phyloP scores from a whole-genome alignment of 257 asterid species.

The Avicennia marina region DNA sequence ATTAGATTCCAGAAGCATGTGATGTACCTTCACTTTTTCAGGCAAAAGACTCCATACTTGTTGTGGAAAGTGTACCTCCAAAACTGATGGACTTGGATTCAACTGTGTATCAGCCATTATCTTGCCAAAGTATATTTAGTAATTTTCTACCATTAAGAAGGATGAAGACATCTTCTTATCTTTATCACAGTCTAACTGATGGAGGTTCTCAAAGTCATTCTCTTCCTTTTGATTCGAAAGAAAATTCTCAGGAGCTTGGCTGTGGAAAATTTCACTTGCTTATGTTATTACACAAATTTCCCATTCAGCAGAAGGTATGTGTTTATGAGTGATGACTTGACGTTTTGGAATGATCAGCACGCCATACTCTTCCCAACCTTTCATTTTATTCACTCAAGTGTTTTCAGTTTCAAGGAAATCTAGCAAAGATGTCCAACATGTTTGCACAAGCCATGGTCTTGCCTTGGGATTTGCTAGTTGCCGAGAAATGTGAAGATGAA shows the following conservation, averaged over 20 bases:
- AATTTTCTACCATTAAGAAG: slow-evolving; percentile 31
- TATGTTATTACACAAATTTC: slow-evolving; percentile 73
- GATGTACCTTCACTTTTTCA: slow-evolving; percentile 26
- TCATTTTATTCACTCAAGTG: slow-evolving; percentile 11
- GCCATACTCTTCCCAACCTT: slow-evolving; percentile 4
- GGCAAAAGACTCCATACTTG: slow-evolving; percentile 52
- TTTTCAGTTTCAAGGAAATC: slow-evolving; percentile 52
- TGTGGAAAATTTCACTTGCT: slow-evolving; percentile 68
- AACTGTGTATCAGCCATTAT: slow-evolving; percentile 38
- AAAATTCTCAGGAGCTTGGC: slow-evolving; percentile 37
- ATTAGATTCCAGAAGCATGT: not conserved
- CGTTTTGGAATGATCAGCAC: slow-evolving; percentile 7
- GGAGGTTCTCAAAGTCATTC: slow-evolving; percentile 32
- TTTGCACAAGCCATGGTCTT: slow-evolving; percentile 74
- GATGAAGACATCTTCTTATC: slow-evolving; percentile 38
- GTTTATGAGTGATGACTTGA: slow-evolving; percentile 3
- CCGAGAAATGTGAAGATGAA: slow-evolving; percentile 39
- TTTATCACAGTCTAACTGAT: slow-evolving; percentile 33
- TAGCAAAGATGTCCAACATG: slow-evolving; percentile 40
- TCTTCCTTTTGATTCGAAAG: slow-evolving; percentile 30
- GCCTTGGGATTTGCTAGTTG: slow-evolving; percentile 75
- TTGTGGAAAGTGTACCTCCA: slow-evolving; percentile 56
- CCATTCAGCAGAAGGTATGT: slow-evolving; percentile 58
- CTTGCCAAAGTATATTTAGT: slow-evolving; percentile 61
- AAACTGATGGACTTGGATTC: slow-evolving; percentile 34